Conservation (phyloP, 2,329 filamentous ascomycete species). For the Trichoderma guizhouense region DNA sequence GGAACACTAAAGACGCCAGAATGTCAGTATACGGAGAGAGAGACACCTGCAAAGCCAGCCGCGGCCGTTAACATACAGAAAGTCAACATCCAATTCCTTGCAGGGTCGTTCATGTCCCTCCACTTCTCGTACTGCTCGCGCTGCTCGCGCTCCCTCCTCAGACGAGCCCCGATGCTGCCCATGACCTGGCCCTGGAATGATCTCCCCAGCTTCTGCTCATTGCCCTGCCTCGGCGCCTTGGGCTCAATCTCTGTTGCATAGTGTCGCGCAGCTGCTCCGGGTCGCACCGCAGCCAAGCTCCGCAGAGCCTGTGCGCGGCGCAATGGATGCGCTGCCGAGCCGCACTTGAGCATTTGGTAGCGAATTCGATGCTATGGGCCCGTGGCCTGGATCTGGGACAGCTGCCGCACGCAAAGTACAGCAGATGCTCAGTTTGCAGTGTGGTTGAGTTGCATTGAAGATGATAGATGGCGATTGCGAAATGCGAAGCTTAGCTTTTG, state of each 20-base stretch:
- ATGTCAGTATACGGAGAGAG: not conserved
- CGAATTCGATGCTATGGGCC: not conserved
- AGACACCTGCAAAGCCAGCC: too few relatives aligned
- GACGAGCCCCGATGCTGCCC: slow-evolving; percentile 53
- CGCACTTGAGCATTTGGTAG: slow-evolving; percentile 8
- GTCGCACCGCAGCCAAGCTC: slow-evolving; percentile 24
- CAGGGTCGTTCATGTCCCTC: slow-evolving; percentile 39
- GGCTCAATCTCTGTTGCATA: slow-evolving; percentile 38
- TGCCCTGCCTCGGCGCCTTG: slow-evolving; percentile 30
- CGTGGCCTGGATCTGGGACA: not conserved
- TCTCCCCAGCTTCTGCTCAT: slow-evolving; percentile 38
- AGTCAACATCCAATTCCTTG: slow-evolving; percentile 50
- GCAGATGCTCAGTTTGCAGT: not conserved
- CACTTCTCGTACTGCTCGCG: slow-evolving; percentile 47
- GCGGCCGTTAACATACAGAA: slow-evolving; percentile 44
- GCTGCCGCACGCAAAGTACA: not conserved
- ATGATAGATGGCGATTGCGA: not conserved
- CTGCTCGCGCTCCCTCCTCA: slow-evolving; percentile 54
- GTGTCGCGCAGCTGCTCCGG: slow-evolving; percentile 26
- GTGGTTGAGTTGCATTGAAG: not conserved
- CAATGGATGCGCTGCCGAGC: slow-evolving; percentile 31
- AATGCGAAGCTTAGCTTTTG: not conserved
- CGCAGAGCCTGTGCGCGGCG: slow-evolving; percentile 29
- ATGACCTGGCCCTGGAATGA: slow-evolving; percentile 59
- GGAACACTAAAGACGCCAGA: slow-evolving; percentile 41